Conservation (phyloP, 768 basidiomycete genomes). For the Boletus sp. region DNA sequence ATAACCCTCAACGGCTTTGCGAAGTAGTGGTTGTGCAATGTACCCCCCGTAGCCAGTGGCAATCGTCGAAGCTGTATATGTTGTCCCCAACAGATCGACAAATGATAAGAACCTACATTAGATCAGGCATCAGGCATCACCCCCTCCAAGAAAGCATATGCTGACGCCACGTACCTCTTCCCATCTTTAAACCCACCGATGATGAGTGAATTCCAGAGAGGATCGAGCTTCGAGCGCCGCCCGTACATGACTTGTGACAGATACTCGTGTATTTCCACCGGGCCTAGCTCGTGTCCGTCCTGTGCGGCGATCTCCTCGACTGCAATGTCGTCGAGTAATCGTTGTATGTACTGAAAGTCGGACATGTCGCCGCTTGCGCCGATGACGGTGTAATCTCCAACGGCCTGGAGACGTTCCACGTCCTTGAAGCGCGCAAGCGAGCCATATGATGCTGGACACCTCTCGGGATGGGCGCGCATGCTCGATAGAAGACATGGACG, state of each 20-base stretch:
- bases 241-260: conserved; percentile 88
- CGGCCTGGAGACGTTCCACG: conserved; percentile 79
- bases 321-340: conserved; percentile 70
- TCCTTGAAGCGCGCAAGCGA: conserved; percentile 97
- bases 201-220: conserved; percentile 91
- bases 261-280: conserved; percentile 90
- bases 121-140: not conserved
- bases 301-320: conserved; percentile 75
- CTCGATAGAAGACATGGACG: conserved; percentile 17
- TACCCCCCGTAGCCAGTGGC: conserved; percentile 94
- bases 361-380: conserved; percentile 97
- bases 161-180: conserved; percentile 51
- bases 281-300: conserved; percentile 83
- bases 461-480: not conserved
- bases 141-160: not conserved
- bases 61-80: conserved; percentile 87
- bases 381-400: conserved; percentile 81
- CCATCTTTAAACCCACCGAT: conserved; percentile 91
- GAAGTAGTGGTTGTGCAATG: conserved; percentile 89
- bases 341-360: conserved; percentile 93
- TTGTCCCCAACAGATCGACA: conserved; percentile 95
- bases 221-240: conserved; percentile 83
- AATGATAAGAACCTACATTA: conserved; percentile 80
- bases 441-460: conserved; percentile 79
- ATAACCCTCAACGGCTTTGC: conserved; percentile 83